Evolutionary conservation across 2,329 filamentous ascomycete genomes (phyloP).

Genomic region (Paecilomyces formosus): DNA sequence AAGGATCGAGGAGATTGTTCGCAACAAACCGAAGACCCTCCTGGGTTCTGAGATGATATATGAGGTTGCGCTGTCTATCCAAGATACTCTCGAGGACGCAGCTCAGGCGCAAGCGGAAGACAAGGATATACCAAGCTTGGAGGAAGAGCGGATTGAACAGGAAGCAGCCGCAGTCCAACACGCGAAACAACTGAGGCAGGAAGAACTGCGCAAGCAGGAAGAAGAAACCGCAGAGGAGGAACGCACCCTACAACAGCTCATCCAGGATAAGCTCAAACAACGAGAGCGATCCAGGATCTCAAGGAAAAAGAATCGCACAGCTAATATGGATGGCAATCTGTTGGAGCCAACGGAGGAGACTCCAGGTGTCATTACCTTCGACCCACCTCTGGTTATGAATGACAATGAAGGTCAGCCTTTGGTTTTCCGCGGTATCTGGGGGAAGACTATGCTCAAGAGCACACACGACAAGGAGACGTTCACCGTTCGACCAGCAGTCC

Average conservation of each 20-base stretch:
- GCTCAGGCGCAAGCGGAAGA: constrained; percentile 68
- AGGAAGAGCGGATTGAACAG: constrained; percentile 79
- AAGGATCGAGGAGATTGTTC: constrained; percentile 63
- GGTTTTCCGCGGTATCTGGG: constrained; percentile 63
- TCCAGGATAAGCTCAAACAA: constrained; percentile 32
- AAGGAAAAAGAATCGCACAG: constrained; percentile 31
- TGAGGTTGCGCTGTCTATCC: constrained; percentile 52
- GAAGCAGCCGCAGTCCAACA: constrained; percentile 60
- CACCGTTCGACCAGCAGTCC: constrained; percentile 62
- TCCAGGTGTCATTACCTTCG: constrained; percentile 34
- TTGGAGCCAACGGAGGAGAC: constrained; percentile 24
- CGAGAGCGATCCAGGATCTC: constrained; percentile 25
- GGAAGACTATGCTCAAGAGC: constrained; percentile 58
- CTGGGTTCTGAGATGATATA: constrained; percentile 60
- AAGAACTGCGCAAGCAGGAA: constrained; percentile 38
- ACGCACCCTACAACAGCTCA: constrained; percentile 28
- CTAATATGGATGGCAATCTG: constrained; percentile 22
- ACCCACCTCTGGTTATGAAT: constrained; percentile 45
- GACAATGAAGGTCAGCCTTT: constrained; percentile 58
- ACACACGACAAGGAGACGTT: constrained; percentile 58
- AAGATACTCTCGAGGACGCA: constrained; percentile 76
- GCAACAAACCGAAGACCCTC: constrained; percentile 59
- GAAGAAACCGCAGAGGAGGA: constrained; percentile 35
- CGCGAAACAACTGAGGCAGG: constrained; percentile 43
- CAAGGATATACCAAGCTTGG: constrained; percentile 71